Percentiles rank a stretch among this genome's conserved stretches.
These are phyloP conservation scores for Ophiostoma sp. DNA, from an alignment of 2,329 filamentous ascomycete genomes.

Conservation along the genomic window DNA sequence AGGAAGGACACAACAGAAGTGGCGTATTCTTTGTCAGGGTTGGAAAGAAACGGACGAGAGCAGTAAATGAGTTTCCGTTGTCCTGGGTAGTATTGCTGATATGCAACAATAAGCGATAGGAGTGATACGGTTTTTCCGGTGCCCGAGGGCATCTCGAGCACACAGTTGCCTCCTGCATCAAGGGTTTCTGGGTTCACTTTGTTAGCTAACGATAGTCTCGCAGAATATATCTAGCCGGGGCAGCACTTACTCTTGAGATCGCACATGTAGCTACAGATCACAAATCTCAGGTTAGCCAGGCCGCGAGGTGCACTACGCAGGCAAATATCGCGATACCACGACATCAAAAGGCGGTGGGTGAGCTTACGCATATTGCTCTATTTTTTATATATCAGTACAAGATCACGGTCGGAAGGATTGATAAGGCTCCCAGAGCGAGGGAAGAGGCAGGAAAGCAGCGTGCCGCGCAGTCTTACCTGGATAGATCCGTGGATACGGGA, in stretches of 20 bases:
- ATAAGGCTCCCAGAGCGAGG: too few relatives aligned
- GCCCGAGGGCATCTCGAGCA: slow-evolving; percentile 97
- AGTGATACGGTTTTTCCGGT: slow-evolving; percentile 97
- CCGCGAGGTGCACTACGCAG: background rate
- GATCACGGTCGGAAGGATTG: background rate
- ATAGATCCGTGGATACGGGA: slow-evolving; percentile 55
- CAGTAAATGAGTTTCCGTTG: slow-evolving; percentile 97
- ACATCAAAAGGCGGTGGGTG: background rate
- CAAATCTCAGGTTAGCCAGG: slow-evolving; percentile 8
- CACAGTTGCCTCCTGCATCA: slow-evolving; percentile 90
- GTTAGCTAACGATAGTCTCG: slow-evolving; percentile 19
- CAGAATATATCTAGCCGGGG: background rate
- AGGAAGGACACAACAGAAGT: background rate
- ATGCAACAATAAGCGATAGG: slow-evolving; percentile 90
- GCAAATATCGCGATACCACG: background rate
- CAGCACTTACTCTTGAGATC: slow-evolving; percentile 48
- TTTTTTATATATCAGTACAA: background rate
- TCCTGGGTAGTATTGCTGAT: slow-evolving; percentile 89
- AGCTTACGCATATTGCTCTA: slow-evolving; percentile 49
- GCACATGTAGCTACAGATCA: slow-evolving; percentile 47
- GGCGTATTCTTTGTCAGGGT: too few relatives aligned
- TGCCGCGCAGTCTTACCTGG: slow-evolving; percentile 22
- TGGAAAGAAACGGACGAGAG: slow-evolving; percentile 55
- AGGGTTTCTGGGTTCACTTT: slow-evolving; percentile 55
- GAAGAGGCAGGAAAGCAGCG: background rate